phyloP scores from a whole-genome alignment of 1,284 basidiomycete genomes.

The Ganoderma sinense region DNA sequence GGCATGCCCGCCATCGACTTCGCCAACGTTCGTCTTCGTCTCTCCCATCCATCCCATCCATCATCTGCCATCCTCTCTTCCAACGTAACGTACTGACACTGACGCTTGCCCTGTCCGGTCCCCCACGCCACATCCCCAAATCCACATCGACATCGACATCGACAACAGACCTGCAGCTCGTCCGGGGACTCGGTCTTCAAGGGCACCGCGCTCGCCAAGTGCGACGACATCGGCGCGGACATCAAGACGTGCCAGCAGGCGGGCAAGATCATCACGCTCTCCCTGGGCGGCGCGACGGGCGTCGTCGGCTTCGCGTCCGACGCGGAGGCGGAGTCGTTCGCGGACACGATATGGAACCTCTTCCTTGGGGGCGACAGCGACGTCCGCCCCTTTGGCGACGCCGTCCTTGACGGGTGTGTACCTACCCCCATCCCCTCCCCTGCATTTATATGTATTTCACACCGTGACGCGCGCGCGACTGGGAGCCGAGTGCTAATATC shows the following conservation, averaged over 20 bases:
- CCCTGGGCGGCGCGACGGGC: conserved; percentile 66
- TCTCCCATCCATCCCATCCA: not conserved
- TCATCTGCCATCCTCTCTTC: not conserved
- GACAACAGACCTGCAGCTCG: conserved; percentile 54
- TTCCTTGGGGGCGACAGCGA: conserved; percentile 65
- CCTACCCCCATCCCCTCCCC: too few species aligned
- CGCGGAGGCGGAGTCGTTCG: conserved; percentile 56
- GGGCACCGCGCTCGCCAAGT: conserved; percentile 64
- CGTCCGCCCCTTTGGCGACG: conserved; percentile 64
- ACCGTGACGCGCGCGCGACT: not conserved
- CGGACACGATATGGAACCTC: conserved; percentile 66
- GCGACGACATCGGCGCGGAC: conserved; percentile 53
- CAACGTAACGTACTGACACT: not conserved
- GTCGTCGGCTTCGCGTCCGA: conserved; percentile 59
- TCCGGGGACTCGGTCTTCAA: conserved; percentile 51
- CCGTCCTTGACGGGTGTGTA: conserved; percentile 68
- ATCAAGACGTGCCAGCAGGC: conserved; percentile 66
- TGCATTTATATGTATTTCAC: too few species aligned
- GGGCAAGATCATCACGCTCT: conserved; percentile 71
- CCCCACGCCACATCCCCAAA: too few species aligned
- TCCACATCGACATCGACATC: too few species aligned
- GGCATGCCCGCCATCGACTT: conserved; percentile 64
- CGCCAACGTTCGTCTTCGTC: conserved; percentile 55
- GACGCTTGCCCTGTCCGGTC: not conserved
- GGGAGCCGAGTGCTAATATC: conserved; percentile 10